These are phyloP conservation scores for Trifolium dubium DNA, from an alignment of 306 rosid species.

Conservation along the genomic window DNA sequence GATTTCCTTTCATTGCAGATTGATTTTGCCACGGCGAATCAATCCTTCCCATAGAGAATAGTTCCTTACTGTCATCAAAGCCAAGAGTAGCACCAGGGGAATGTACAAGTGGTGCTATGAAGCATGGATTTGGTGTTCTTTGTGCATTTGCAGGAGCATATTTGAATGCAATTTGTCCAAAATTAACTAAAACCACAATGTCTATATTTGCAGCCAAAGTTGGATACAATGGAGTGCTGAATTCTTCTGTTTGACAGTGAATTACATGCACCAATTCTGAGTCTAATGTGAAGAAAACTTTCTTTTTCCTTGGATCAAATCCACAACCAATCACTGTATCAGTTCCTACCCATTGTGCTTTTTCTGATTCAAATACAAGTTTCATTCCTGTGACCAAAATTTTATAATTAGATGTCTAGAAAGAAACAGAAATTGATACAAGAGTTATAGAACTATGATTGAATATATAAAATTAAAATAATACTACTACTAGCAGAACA, in stretches of 20 bases:
- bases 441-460: neutral
- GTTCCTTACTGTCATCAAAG: slow-evolving; percentile 87
- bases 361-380: slow-evolving; percentile 65
- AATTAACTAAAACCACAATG: slow-evolving; percentile 66
- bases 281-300: slow-evolving; percentile 84
- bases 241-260: slow-evolving; percentile 77
- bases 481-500: no score
- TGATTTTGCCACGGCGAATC: slow-evolving; percentile 74
- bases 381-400: slow-evolving; percentile 65
- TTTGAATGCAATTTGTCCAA: slow-evolving; percentile 82
- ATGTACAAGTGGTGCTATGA: slow-evolving; percentile 58
- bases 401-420: neutral
- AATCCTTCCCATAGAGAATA: slow-evolving; percentile 89
- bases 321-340: slow-evolving; percentile 89
- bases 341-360: slow-evolving; percentile 68
- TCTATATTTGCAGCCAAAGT: slow-evolving; percentile 67
- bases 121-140: slow-evolving; percentile 94
- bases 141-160: slow-evolving; percentile 79
- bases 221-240: slow-evolving; percentile 70
- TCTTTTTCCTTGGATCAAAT: slow-evolving; percentile 78
- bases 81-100: slow-evolving; percentile 51
- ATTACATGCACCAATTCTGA: slow-evolving; percentile 78
- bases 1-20: slow-evolving; percentile 49
- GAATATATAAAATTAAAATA: neutral
- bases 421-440: slow-evolving; percentile 3